These are phyloP conservation scores for Glycine soja DNA, from an alignment of 306 rosid genomes.

Conservation along the genomic window DNA sequence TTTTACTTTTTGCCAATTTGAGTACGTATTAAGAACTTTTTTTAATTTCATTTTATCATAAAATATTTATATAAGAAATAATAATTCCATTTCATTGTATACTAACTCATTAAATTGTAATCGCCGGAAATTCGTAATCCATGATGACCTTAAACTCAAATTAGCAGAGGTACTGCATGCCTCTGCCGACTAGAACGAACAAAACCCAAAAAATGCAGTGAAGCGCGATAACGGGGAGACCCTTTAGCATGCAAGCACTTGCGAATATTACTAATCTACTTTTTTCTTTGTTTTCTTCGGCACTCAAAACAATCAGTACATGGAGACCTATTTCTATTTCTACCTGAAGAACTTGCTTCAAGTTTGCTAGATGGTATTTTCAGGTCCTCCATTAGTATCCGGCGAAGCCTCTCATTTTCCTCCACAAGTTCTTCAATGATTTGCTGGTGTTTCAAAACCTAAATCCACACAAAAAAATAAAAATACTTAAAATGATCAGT, in stretches of 20 bases:
- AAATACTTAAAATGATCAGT: neutral
- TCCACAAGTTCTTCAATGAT: conserved; percentile 82
- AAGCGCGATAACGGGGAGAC: neutral
- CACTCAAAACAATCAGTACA: conserved; percentile 84
- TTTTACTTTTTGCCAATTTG: neutral
- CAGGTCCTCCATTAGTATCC: conserved; percentile 78
- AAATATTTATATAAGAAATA: conserved; percentile 1
- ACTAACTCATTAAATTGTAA: neutral
- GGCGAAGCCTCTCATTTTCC: conserved; percentile 89
- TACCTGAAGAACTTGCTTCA: conserved; percentile 58
- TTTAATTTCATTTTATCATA: neutral
- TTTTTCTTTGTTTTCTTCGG: conserved; percentile 80
- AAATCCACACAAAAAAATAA: conserved; percentile 19
- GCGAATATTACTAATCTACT: conserved; percentile 38
- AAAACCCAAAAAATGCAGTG: conserved; percentile 23
- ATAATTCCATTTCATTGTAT: neutral
- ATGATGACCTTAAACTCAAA: conserved; percentile 3
- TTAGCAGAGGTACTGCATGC: neutral
- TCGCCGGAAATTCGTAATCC: conserved; percentile 7
- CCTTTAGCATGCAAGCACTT: conserved; percentile 34
- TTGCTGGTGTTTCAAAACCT: conserved; percentile 93
- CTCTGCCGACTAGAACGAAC: neutral
- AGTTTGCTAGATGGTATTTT: conserved; percentile 79
- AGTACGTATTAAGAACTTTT: neutral
- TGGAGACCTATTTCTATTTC: conserved; percentile 54